Evolutionary conservation across 2,329 filamentous ascomycete genomes (phyloP).

Genomic region (Verticillium klebahnii): DNA sequence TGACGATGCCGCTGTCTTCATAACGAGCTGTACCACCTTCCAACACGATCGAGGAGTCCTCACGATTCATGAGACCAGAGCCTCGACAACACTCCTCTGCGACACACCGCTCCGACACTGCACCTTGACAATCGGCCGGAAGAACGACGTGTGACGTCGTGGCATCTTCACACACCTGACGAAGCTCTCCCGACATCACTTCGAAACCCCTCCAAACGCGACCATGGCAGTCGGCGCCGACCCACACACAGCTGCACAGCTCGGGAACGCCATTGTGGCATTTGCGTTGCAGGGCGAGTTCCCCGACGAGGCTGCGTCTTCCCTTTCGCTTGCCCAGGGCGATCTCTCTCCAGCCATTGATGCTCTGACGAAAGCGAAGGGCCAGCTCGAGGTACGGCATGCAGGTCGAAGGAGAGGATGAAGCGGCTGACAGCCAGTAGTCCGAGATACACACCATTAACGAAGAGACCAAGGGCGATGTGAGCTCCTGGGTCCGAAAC

Average conservation of each 20-base stretch:
- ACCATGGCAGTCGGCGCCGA: conserved; percentile 26
- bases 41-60: neutral
- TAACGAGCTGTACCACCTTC: neutral
- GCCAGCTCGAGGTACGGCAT: conserved; percentile 31
- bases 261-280: conserved; percentile 34
- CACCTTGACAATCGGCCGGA: neutral
- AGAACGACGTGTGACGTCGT: neutral
- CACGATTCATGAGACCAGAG: neutral
- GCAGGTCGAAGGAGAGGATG: neutral
- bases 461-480: conserved; percentile 69
- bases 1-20: neutral
- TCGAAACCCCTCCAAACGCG: neutral
- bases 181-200: neutral
- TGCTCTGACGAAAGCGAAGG: conserved; percentile 29
- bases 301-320: conserved; percentile 31
- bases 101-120: neutral
- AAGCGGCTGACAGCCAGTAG: conserved; percentile 27
- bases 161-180: neutral
- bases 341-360: conserved; percentile 34
- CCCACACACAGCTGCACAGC: conserved; percentile 16
- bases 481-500: conserved; percentile 81
- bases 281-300: conserved; percentile 36
- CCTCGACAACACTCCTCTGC: neutral
- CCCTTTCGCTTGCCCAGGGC: conserved; percentile 30
- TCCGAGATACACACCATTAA: conserved; percentile 72